A percentile compares a stretch with the other conserved stretches of the same genome.
These are phyloP conservation scores for Leccinum fuscescens DNA, from an alignment of 1,284 basidiomycete genomes.

Conservation along the genomic window DNA sequence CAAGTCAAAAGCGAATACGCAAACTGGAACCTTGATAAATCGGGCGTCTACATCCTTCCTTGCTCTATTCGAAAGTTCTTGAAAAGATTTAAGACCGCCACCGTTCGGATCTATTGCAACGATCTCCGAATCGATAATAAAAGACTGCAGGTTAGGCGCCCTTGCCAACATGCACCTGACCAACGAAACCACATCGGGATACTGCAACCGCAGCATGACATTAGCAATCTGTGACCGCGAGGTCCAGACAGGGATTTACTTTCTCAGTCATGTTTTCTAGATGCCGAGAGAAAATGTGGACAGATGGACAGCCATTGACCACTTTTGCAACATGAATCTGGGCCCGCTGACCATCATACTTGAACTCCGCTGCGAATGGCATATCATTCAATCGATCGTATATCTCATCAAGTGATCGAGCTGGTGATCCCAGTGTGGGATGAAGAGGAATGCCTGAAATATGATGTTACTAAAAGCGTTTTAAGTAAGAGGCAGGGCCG, in stretches of 20 bases:
- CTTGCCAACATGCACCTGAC: conserved; percentile 48
- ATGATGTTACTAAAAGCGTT: conserved; percentile 10
- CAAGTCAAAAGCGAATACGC: conserved; percentile 88
- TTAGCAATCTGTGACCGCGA: conserved; percentile 5
- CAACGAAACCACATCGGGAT: conserved; percentile 80
- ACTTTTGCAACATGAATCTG: conserved; percentile 73
- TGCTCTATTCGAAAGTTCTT: conserved; percentile 83
- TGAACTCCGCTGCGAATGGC: conserved; percentile 79
- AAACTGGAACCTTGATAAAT: conserved; percentile 81
- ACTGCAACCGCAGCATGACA: conserved; percentile 48
- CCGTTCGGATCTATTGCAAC: conserved; percentile 72
- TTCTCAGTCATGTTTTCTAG: conserved; percentile 92
- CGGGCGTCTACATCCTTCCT: conserved; percentile 81
- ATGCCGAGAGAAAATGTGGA: conserved; percentile 85
- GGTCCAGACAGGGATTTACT: conserved; percentile 36
- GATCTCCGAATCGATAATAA: conserved; percentile 84
- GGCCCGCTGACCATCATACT: conserved; percentile 86
- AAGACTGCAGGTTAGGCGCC: conserved; percentile 56
- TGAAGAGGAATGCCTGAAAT: conserved; percentile 62
- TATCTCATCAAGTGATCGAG: conserved; percentile 81
- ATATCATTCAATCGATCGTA: conserved; percentile 68
- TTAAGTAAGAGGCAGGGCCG: conserved; percentile 28
- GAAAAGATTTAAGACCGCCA: conserved; percentile 75
- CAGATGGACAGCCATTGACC: conserved; percentile 42
- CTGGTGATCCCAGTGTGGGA: conserved; percentile 80